Evolutionary conservation across 495 filamentous ascomycete species (phyloP).

Genomic region (Podospora pseudoanserina): DNA sequence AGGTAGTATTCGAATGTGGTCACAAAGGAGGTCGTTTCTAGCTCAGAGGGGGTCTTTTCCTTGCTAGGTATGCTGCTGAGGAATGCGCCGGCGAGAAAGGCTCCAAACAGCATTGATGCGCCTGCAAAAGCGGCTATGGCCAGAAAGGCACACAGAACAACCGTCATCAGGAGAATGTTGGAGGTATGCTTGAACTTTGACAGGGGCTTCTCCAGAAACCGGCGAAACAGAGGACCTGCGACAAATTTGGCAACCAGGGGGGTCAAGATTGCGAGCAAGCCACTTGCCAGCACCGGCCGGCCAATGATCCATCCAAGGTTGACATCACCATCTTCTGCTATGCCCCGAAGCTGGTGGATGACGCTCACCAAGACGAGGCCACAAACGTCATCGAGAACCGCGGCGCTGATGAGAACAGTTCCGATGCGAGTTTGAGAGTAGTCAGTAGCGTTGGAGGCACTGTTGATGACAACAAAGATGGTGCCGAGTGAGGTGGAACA

Average conservation of each 20-base stretch:
- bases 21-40: slow-evolving; percentile 27
- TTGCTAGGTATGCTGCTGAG: slow-evolving; percentile 37
- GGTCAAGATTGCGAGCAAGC: slow-evolving; percentile 24
- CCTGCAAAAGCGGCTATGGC: slow-evolving; percentile 45
- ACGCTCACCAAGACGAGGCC: slow-evolving; percentile 78
- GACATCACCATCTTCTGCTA: slow-evolving; percentile 9
- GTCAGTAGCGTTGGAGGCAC: slow-evolving; percentile 39
- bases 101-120: slow-evolving; percentile 66
- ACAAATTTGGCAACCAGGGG: slow-evolving; percentile 21
- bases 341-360: slow-evolving; percentile 45
- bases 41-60: background rate
- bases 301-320: slow-evolving; percentile 31
- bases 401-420: slow-evolving; percentile 64
- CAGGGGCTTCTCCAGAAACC: slow-evolving; percentile 8
- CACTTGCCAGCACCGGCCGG: slow-evolving; percentile 28
- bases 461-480: slow-evolving; percentile 68
- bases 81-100: slow-evolving; percentile 62
- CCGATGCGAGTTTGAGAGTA: slow-evolving; percentile 62
- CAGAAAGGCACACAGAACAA: slow-evolving; percentile 23
- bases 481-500: slow-evolving; percentile 76
- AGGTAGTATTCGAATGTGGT: slow-evolving; percentile 58
- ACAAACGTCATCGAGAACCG: slow-evolving; percentile 80
- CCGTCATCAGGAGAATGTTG: slow-evolving; percentile 22
- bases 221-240: slow-evolving; percentile 17
- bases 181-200: slow-evolving; percentile 10